Evolutionary conservation across 228 moss, liverwort and hornwort genomes (phyloP), one percentile per base, ranked within the genome.

Genomic region (Sphagnum magellanicum): DNA sequence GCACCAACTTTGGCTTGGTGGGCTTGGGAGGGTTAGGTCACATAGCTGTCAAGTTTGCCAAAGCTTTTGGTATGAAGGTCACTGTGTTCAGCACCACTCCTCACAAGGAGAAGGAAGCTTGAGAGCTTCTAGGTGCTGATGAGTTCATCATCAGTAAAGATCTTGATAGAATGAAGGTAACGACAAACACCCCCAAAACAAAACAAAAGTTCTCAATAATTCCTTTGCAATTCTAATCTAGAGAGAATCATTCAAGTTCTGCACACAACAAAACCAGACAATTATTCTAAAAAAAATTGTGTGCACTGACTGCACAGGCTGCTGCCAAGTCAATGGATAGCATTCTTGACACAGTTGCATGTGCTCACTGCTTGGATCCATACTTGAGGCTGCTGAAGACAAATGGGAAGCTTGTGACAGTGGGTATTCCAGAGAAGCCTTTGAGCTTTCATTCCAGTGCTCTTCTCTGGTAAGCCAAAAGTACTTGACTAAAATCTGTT

Each of bases 11-110:
- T 47, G 75, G 70, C 52, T 70, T 75, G 6, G 71, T 70, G 11
- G 75, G 75, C 12, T 60, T 76, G 53, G 76, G 71, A 48, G 71
- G 67, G 8, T 57, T 76, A 53, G 75, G 82, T 49, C 76, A 16
- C 58, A 82, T 78, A 78, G 82, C 82, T 65, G 82, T 78, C 69
- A 82, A 82, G 73, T 82, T 82, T 8, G 82, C 78, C 5, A 78
- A 75, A 68, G 82, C 82, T 46, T 75, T 82, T 63, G 75, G 72
- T 58, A 82, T 82, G 82, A 78, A 75, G 51, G 52, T 82, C 8
- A 81, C 81, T 7, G 77, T 81, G 49, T 57, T 81, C 71, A 82
- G 82, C 65, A 82, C 82, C 46, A 77, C 81, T 8, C 81, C 74
- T 11, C 6, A 47, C 59, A 81, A 81, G 65, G 82, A 82, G 64